Evolutionary conservation across 352 stramenopile species (phyloP), one percentile per base, ranked within the genome.

Genomic region (Globisporangium apiculatum): DNA sequence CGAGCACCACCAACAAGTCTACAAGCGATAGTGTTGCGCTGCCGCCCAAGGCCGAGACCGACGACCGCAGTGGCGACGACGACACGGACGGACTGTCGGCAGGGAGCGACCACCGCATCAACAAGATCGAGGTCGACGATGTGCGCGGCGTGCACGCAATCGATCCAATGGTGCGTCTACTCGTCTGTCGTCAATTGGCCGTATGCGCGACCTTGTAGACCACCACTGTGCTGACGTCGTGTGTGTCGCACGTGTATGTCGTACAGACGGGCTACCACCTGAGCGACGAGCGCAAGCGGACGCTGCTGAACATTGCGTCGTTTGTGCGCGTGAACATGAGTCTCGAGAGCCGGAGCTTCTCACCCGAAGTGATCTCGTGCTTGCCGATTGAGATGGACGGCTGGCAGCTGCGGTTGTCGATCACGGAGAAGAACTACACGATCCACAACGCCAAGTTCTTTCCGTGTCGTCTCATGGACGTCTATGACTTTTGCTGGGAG

Each of bases 401-500:
- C 49, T 94, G 84, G 84, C 79, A 89, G 56, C 69, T 94, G 31
- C 84, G 84, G 37, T 68, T 94, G 11, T 79, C 81, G 40, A 94
- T 94, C 61, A 94, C 84, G 7, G 81, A 90, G 65, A 90, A 90
- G 67, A 91, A 89, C 69, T 94, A 91, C 66, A 91, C 84, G 61
- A 91, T 91, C 58, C 79, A 94, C 75, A 94, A 91, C 62, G 72
- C 72, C 62, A 94, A 94, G 69, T 94, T 91, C 58, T 94, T 94
- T 63, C 81, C 81, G 9, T 91, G 81, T 68, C 76, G 83, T 37
- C 63, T 86, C 12, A 68, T 75, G 17, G 81, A 91, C 60, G 75
- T 94, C 71, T 88, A 83, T 55, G 80, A 94, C 66, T 94, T 91
- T 54, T 91, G 82, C 68, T 94, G 84, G 84, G 84, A 94, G 62